Base-by-base conservation (phyloP, 2,329 filamentous ascomycete species). In the Microdochium paspali region DNA sequence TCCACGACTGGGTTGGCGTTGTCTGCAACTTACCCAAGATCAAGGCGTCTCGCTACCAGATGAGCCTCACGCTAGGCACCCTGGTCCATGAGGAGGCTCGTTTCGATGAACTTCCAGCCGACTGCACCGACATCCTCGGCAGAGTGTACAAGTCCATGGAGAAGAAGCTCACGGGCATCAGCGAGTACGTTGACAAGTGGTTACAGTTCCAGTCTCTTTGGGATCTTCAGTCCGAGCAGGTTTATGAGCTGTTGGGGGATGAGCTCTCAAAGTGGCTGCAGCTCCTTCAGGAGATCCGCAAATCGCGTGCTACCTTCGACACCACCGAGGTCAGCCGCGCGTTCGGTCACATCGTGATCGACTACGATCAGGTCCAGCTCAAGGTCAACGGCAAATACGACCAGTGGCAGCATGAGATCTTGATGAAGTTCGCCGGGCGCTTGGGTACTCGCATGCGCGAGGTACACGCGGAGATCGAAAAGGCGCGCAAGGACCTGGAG, bases 311-410 rank as follows among this genome's bases (percentile, higher is more conserved):
- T 39, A 98, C 94, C 0, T 99, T 99, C 58, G 93, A 99, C 61
- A 98, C 91, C 1, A 94, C 91, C 9, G 93, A 96, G 62, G 88
- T 94, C 54, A 93, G 85, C 65, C 85, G 87, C 32, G 86, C 85
- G 1, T 98, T 99, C 62, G 93, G 93, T 4, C 91, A 95, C 65
- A 82, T 97, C 47, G 89, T 86, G 3, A 90, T 99, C 59, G 91
- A 98, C 64, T 98, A 98, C 60, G 93, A 97, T 58, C 94, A 98
- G 66, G 93, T 98, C 0, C 94, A 98, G 66, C 89, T 91, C 49
- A 96, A 95, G 67, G 93, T 99, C 65, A 98, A 97, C 59, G 89
- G 90, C 58, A 98, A 97, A 65, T 99, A 98, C 62, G 94, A 99
- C 62, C 91, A 97, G 65, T 98, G 94, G 93, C 93, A 99, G 65